These are phyloP conservation scores for Zygnema cylindricum DNA, from an alignment of 139 green algal genomes.

Conservation along the genomic window DNA sequence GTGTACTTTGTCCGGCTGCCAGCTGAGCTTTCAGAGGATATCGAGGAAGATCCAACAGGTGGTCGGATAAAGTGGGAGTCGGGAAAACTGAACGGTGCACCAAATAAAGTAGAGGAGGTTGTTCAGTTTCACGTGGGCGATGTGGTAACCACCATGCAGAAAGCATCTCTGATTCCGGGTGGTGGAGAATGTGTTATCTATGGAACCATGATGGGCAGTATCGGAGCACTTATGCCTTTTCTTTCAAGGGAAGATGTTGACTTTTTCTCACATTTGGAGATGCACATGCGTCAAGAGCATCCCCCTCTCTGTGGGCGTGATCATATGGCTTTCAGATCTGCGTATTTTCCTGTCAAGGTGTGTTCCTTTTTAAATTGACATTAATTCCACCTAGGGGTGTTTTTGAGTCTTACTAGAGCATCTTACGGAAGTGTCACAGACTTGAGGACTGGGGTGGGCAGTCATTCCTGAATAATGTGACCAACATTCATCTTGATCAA, in stretches of 20 bases:
- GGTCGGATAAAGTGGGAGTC: constrained; percentile 79
- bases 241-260: constrained; percentile 85
- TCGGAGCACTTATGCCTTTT: constrained; percentile 92
- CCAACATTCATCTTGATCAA: too few relatives aligned
- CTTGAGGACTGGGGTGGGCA: too few relatives aligned
- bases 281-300: constrained; percentile 94
- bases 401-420: too few relatives aligned
- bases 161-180: constrained; percentile 69
- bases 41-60: constrained; percentile 96
- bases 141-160: constrained; percentile 80
- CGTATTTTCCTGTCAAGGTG: constrained; percentile 91
- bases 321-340: constrained; percentile 88
- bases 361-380: too few relatives aligned
- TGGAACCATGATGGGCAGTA: constrained; percentile 81
- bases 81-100: constrained; percentile 81
- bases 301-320: constrained; percentile 90
- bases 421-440: too few relatives aligned
- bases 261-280: constrained; percentile 98
- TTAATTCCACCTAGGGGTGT: too few relatives aligned
- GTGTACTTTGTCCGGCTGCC: constrained; percentile 81
- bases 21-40: constrained; percentile 79
- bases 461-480: too few relatives aligned
- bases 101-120: constrained; percentile 81
- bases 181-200: constrained; percentile 86
- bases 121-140: constrained; percentile 95